phyloP scores from a whole-genome alignment of 805 yeast species.

The Candida qinlingensis region DNA sequence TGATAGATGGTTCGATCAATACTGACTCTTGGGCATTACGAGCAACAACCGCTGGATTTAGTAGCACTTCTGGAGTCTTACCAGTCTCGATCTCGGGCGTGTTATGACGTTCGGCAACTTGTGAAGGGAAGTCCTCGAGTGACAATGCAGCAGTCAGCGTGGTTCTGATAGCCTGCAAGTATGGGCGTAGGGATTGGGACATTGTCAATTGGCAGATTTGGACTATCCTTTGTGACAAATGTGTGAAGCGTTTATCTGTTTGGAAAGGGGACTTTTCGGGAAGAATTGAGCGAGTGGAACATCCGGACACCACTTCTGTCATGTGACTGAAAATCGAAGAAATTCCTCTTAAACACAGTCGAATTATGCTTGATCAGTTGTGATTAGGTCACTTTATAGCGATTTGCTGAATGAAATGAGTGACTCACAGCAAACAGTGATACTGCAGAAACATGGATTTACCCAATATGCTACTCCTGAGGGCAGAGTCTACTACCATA shows the following conservation, averaged over 20 bases:
- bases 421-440: neutral
- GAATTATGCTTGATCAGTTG: no score
- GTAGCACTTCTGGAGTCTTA: conserved; percentile 75
- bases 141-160: conserved; percentile 92
- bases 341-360: neutral
- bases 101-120: conserved; percentile 93
- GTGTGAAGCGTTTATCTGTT: neutral
- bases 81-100: conserved; percentile 92
- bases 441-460: conserved; percentile 48
- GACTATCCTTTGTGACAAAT: neutral
- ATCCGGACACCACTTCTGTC: neutral
- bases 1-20: conserved; percentile 88
- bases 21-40: conserved; percentile 93
- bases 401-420: neutral
- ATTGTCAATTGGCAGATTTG: neutral
- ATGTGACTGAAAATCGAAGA: neutral
- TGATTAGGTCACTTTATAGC: neutral
- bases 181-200: conserved; percentile 98
- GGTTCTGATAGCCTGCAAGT: conserved; percentile 86
- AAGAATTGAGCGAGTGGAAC: neutral
- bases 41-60: conserved; percentile 85
- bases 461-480: conserved; percentile 42
- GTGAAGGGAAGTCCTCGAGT: conserved; percentile 90
- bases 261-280: neutral
- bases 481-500: conserved; percentile 67